phyloP scores from a whole-genome alignment of 2,329 filamentous ascomycete genomes.

The Fusarium sp. region DNA sequence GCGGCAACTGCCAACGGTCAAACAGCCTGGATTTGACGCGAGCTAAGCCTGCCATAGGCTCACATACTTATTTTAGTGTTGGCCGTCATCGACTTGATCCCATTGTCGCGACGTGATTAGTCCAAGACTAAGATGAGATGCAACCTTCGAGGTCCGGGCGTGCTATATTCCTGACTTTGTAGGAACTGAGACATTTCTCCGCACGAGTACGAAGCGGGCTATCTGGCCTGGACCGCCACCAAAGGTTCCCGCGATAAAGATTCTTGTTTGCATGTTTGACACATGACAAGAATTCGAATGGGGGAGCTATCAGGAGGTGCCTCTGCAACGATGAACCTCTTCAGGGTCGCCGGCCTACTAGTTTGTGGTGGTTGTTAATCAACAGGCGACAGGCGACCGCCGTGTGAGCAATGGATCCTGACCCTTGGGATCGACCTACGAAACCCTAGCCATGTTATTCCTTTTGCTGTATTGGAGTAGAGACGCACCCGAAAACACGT shows the following conservation, averaged over 20 bases:
- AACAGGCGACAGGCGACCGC: neutral
- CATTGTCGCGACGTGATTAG: conserved; percentile 28
- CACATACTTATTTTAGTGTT: conserved; percentile 41
- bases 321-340: neutral
- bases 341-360: neutral
- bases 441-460: neutral
- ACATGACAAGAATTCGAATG: neutral
- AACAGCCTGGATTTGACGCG: conserved; percentile 16
- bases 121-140: conserved; percentile 18
- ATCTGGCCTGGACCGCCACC: conserved; percentile 7
- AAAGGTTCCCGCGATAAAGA: neutral
- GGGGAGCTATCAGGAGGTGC: neutral
- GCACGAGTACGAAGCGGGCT: conserved; percentile 12
- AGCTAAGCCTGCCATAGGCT: conserved; percentile 38
- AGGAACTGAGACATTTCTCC: conserved; percentile 8
- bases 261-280: neutral
- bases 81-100: conserved; percentile 19
- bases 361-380: conserved; percentile 7
- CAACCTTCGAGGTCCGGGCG: conserved; percentile 20
- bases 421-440: neutral
- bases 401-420: neutral
- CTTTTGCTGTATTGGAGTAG: neutral
- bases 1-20: conserved; percentile 8
- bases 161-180: conserved; percentile 8
- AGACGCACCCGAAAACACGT: neutral